Conservation (phyloP, 371 early-diverging fungal species). For the Lichtheimia ramosa region DNA sequence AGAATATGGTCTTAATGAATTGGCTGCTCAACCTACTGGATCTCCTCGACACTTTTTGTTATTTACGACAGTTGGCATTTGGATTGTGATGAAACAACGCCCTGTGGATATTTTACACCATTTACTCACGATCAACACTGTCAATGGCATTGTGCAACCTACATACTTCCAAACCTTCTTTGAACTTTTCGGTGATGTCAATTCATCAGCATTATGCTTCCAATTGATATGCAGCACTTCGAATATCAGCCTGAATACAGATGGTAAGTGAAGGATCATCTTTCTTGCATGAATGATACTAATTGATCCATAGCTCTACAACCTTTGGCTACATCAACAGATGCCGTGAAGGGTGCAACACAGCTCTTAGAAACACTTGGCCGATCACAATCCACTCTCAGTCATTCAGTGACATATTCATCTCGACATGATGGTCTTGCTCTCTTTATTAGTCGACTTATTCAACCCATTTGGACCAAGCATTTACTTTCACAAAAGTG, state of each 20-base stretch:
- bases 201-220: slow-evolving; percentile 68
- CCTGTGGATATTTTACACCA: slow-evolving; percentile 76
- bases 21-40: slow-evolving; percentile 54
- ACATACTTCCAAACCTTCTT: slow-evolving; percentile 57
- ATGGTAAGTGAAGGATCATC: no score
- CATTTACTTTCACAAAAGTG: slow-evolving; percentile 43
- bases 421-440: slow-evolving; percentile 78
- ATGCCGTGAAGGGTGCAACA: slow-evolving; percentile 16
- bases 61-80: slow-evolving; percentile 76
- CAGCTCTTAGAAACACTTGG: slow-evolving; percentile 25
- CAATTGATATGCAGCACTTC: slow-evolving; percentile 38
- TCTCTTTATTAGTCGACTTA: slow-evolving; percentile 68
- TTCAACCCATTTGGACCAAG: slow-evolving; percentile 73
- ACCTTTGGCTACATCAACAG: background rate
- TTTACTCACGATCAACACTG: slow-evolving; percentile 29
- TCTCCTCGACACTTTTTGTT: slow-evolving; percentile 70
- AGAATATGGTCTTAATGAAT: slow-evolving; percentile 55
- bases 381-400: slow-evolving; percentile 13
- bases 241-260: background rate
- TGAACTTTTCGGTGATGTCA: slow-evolving; percentile 53
- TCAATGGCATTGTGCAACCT: slow-evolving; percentile 24
- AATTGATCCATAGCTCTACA: background rate
- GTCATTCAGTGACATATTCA: slow-evolving; percentile 26
- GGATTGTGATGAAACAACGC: slow-evolving; percentile 66
- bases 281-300: no score